Evolutionary conservation across 768 basidiomycete genomes (phyloP).

Genomic region (Kwoniella europaea): DNA sequence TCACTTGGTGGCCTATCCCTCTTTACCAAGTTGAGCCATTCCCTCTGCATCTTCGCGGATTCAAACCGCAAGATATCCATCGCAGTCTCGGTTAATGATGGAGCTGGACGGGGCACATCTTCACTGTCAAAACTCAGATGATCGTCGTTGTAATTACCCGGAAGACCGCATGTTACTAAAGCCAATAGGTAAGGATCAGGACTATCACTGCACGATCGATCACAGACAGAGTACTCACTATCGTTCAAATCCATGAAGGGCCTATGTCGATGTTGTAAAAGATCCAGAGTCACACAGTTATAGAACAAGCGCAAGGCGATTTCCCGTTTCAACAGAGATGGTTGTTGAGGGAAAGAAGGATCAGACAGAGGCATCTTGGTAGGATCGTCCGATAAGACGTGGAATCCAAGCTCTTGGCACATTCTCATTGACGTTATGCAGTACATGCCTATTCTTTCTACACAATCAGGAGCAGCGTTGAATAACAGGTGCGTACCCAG

Average conservation of each 20-base stretch:
- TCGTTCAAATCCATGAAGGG: background rate
- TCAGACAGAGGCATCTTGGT: background rate
- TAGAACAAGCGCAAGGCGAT: conserved; percentile 2
- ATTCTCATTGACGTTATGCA: conserved; percentile 5
- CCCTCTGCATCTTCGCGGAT: background rate
- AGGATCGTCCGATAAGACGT: conserved; percentile 6
- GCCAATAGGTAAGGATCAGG: background rate
- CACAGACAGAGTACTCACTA: background rate
- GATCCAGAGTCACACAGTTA: conserved; percentile 6
- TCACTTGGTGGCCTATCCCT: background rate
- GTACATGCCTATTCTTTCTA: conserved; percentile 2
- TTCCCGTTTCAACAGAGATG: conserved; percentile 1
- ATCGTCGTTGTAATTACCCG: conserved; percentile 9
- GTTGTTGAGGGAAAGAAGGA: conserved; percentile 5
- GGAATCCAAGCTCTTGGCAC: conserved; percentile 9
- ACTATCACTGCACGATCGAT: background rate
- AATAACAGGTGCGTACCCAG: conserved; percentile 1
- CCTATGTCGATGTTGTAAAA: conserved; percentile 3
- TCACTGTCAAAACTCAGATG: conserved; percentile 8
- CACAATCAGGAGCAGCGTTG: conserved; percentile 6
- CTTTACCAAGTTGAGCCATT: conserved; percentile 2
- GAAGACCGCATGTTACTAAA: conserved; percentile 5
- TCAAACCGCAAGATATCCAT: conserved; percentile 5
- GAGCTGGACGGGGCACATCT: background rate
- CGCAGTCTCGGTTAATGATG: conserved; percentile 4